Percentiles rank a stretch among this genome's conserved stretches.
Conservation (phyloP, 495 filamentous ascomycete species). For the Apodospora peruviana region DNA sequence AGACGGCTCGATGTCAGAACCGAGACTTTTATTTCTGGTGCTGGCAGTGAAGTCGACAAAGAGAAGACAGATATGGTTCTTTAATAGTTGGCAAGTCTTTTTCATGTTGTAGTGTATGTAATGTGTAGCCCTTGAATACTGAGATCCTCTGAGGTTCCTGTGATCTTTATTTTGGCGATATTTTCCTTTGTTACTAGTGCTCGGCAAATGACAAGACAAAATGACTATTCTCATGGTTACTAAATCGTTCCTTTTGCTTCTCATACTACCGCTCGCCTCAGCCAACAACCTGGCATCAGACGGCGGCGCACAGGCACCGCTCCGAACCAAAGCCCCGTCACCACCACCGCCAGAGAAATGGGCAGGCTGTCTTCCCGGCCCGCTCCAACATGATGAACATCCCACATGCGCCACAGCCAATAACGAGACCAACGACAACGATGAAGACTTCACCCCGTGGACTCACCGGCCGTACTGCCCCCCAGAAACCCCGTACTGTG, state of each 20-base stretch:
- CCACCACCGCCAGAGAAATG: background rate
- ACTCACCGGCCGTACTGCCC: conserved; percentile 2
- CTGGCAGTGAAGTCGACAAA: background rate
- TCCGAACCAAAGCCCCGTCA: background rate
- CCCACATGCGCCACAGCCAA: background rate
- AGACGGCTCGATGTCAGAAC: background rate
- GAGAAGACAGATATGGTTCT: background rate
- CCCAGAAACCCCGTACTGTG: background rate
- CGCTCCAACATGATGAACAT: background rate
- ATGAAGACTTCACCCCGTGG: background rate
- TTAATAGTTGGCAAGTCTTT: too few relatives aligned
- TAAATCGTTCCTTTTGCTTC: too few relatives aligned
- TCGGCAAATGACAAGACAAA: background rate
- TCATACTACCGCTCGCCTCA: too few relatives aligned
- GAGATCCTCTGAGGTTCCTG: background rate
- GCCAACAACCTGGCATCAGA: too few relatives aligned
- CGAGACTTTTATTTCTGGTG: background rate
- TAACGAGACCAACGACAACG: background rate
- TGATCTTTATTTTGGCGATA: background rate
- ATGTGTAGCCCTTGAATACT: background rate
- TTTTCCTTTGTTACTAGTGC: background rate
- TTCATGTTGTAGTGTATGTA: too few relatives aligned
- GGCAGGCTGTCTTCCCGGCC: background rate
- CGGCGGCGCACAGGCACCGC: background rate
- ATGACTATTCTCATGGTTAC: background rate